Evolutionary conservation across 2,329 filamentous ascomycete species (phyloP).

Genomic region (Colletotrichum tamarilloi): DNA sequence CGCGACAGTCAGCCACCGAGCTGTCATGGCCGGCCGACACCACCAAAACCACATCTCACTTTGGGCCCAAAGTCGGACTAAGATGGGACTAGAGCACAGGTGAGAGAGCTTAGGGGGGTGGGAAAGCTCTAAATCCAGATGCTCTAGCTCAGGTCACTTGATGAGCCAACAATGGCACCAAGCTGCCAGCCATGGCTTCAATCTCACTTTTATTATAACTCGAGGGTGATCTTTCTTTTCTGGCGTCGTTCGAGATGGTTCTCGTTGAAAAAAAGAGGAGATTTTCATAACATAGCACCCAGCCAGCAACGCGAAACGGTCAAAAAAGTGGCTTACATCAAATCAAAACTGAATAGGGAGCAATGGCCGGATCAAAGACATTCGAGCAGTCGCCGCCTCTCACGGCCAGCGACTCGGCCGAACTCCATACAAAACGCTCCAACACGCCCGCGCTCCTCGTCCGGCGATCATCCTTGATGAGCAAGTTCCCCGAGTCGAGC

Average conservation of each 20-base stretch:
- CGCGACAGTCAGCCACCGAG: neutral
- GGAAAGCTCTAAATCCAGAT: slow-evolving; percentile 9
- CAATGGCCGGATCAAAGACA: slow-evolving; percentile 13
- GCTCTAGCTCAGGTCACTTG: slow-evolving; percentile 32
- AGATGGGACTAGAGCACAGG: slow-evolving; percentile 10
- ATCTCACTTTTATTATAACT: slow-evolving; percentile 3
- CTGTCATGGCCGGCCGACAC: slow-evolving; percentile 21
- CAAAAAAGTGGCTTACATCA: neutral
- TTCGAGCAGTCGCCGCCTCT: slow-evolving; percentile 28
- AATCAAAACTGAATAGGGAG: neutral
- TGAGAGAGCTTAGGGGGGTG: slow-evolving; percentile 9
- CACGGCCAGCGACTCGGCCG: slow-evolving; percentile 24
- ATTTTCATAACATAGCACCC: neutral
- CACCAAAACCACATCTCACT: neutral
- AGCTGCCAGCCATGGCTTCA: neutral
- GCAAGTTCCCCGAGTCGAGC: slow-evolving; percentile 26
- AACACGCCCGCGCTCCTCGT: slow-evolving; percentile 31
- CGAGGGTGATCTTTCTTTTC: neutral
- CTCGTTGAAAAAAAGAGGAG: neutral
- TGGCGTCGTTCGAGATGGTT: neutral
- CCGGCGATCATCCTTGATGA: slow-evolving; percentile 27
- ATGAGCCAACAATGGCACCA: neutral
- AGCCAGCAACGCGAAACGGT: neutral
- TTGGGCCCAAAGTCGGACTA: slow-evolving; percentile 7
- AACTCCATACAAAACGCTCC: slow-evolving; percentile 27